Percentiles rank a stretch among this genome's conserved stretches.
Conservation (phyloP, 108 stramenopile species). For the Skeletonema menzelii region DNA sequence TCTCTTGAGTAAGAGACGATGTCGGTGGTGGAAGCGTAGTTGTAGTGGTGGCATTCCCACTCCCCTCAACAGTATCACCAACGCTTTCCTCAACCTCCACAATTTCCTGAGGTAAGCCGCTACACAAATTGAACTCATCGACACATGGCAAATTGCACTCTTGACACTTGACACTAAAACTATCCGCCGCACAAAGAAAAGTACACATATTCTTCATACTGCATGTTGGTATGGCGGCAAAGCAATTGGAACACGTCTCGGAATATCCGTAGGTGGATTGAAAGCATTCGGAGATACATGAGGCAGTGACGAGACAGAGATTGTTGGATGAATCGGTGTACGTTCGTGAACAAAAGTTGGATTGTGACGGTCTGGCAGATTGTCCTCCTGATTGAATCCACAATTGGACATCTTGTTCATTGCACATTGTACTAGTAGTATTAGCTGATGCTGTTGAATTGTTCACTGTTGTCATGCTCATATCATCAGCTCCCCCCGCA, state of each 20-base stretch:
- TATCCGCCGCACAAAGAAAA: conserved; percentile 28
- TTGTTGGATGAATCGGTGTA: conserved; percentile 2
- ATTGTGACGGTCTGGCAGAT: not conserved
- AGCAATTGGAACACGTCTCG: conserved; percentile 19
- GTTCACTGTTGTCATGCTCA: not conserved
- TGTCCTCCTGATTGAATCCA: conserved; percentile 15
- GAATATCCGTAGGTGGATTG: conserved; percentile 24
- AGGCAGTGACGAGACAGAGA: conserved; percentile 5
- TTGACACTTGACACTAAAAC: conserved; percentile 28
- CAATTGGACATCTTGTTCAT: conserved; percentile 17
- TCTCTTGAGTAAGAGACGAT: not conserved
- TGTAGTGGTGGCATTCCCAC: conserved; percentile 1
- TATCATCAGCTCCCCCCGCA: not conserved
- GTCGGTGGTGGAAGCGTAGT: not conserved
- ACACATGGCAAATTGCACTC: conserved; percentile 41
- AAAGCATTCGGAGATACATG: conserved; percentile 24
- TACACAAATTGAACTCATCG: conserved; percentile 26
- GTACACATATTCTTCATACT: conserved; percentile 22
- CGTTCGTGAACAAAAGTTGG: conserved; percentile 25
- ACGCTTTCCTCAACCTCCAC: conserved; percentile 7
- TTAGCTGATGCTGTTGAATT: conserved; percentile 1
- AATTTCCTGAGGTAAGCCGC: conserved; percentile 30
- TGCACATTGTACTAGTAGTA: too few species aligned
- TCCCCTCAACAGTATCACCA: not conserved
- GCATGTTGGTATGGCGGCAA: conserved; percentile 23